Evolutionary conservation across 371 early-diverging fungal genomes (phyloP).

Genomic region (Zychaea mexicana): DNA sequence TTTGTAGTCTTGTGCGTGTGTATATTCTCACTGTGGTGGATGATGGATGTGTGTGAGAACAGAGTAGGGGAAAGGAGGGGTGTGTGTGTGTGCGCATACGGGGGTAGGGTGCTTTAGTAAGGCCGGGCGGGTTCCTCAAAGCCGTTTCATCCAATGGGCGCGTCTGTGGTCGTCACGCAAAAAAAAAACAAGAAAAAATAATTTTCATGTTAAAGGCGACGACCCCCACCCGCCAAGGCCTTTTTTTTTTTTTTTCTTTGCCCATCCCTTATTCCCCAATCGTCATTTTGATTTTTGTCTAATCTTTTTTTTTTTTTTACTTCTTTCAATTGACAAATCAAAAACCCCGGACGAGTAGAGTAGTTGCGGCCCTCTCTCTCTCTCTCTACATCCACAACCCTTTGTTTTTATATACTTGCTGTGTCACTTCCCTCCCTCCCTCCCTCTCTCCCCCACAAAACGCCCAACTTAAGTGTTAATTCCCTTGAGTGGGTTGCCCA

Average conservation of each 20-base stretch:
- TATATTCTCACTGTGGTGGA: too few species aligned
- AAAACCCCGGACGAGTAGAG: slow-evolving; percentile 2
- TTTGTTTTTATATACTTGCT: slow-evolving; percentile 3
- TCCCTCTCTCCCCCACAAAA: background rate
- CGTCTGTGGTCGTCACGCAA: background rate
- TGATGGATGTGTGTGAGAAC: background rate
- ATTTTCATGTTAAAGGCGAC: background rate
- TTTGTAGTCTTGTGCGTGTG: background rate
- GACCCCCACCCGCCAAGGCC: slow-evolving; percentile 2
- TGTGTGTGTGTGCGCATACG: too few species aligned
- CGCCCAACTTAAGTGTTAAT: background rate
- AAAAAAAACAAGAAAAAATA: background rate
- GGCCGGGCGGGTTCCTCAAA: too few species aligned
- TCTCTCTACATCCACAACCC: too few species aligned
- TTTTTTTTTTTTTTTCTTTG: slow-evolving; percentile 18
- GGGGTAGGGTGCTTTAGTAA: too few species aligned
- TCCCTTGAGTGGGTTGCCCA: background rate
- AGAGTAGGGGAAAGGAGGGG: too few species aligned
- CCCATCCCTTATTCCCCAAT: slow-evolving; percentile 8
- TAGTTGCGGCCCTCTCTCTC: background rate
- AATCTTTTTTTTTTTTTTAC: slow-evolving; percentile 8
- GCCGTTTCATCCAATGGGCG: background rate
- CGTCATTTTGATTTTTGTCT: slow-evolving; percentile 7
- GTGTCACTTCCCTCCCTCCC: slow-evolving; percentile 3
- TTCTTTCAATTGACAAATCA: background rate